Base-by-base conservation (phyloP, 805 yeast species). In the Torulaspora franciscae region DNA sequence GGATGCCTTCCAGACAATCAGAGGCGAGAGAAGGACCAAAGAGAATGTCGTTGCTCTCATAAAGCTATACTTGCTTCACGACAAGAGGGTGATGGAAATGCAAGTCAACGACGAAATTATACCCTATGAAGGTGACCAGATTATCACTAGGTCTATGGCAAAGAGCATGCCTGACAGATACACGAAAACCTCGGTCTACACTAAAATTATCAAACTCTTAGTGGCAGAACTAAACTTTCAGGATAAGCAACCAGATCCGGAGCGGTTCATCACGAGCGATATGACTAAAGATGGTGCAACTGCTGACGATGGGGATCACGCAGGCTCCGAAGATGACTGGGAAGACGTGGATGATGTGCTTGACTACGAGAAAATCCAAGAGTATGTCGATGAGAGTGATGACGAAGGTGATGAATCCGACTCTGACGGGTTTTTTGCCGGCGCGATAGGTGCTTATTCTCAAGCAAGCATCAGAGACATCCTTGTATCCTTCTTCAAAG, bases 141-240 rank as follows among this genome's bases (percentile, higher is more conserved):
- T 91, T 28, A 68, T 87, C 3, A 91, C 98, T 0, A 76, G 98
- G 58, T 86, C 96, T 0, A 85, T 82, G 83, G 79, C 95, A 3
- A 80, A 77, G 54, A 64, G 65, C 11, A 72, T 80, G 74, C 84
- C 85, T 0, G 75, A 78, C 40, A 64, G 72, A 53, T 87, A 75
- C 54, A 78, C 85, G 0, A 79, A 75, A 56, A 72, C 89, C 1
- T 71, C 90, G 0, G 85, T 87, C 0, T 76, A 83, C 11, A 71
- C 73, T 33, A 89, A 87, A 58, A 87, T 91, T 17, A 59, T 88
- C 37, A 84, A 83, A 56, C 66, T 90, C 17, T 72, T 91, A 38
- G 61, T 83, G 3, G 70, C 76, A 24, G 98, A 91, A 60, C 68
- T 89, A 39, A 73, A 72, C 19, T 79, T 80, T 52, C 95, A 86